Conservation (phyloP, 495 filamentous ascomycete genomes). For the Hyaloscypha variabilis region DNA sequence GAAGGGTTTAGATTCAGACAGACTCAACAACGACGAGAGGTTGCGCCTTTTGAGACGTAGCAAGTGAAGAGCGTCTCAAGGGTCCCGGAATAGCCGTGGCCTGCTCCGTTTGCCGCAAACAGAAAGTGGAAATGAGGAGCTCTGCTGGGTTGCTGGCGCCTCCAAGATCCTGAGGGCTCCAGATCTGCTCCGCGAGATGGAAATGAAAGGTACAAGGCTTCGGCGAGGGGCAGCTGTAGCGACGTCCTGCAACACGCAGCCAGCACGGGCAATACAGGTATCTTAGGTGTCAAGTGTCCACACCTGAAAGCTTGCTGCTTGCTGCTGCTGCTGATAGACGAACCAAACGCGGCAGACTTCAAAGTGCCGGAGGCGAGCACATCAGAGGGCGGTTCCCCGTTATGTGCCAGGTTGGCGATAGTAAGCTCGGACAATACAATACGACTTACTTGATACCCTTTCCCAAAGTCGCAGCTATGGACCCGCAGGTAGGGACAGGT, state of each 20-base stretch:
- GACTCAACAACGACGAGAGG: constrained; percentile 7
- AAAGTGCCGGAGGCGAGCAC: constrained; percentile 23
- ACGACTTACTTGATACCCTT: constrained; percentile 20
- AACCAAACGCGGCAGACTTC: constrained; percentile 13
- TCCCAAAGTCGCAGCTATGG: constrained; percentile 12
- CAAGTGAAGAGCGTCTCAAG: constrained; percentile 15
- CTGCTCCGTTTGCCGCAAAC: constrained; percentile 30
- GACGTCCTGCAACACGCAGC: background rate
- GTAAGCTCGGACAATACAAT: constrained; percentile 25
- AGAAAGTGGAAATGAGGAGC: constrained; percentile 26
- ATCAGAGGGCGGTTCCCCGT: background rate
- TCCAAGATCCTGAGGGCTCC: constrained; percentile 1
- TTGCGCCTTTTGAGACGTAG: constrained; percentile 22
- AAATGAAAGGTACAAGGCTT: constrained; percentile 17
- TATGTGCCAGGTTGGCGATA: constrained; percentile 18
- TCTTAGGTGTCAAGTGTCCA: background rate
- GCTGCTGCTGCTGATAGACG: constrained; percentile 2
- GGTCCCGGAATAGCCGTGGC: constrained; percentile 22
- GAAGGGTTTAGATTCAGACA: constrained; percentile 9
- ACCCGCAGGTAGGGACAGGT: background rate
- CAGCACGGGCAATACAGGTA: background rate
- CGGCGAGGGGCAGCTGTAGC: background rate
- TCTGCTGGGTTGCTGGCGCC: constrained; percentile 2
- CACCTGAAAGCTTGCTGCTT: background rate
- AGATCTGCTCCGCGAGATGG: constrained; percentile 11